Percentiles rank a stretch among this genome's conserved stretches.
These are phyloP conservation scores for Xerocomellus chrysenteron DNA, from an alignment of 768 basidiomycete genomes.

Conservation along the genomic window DNA sequence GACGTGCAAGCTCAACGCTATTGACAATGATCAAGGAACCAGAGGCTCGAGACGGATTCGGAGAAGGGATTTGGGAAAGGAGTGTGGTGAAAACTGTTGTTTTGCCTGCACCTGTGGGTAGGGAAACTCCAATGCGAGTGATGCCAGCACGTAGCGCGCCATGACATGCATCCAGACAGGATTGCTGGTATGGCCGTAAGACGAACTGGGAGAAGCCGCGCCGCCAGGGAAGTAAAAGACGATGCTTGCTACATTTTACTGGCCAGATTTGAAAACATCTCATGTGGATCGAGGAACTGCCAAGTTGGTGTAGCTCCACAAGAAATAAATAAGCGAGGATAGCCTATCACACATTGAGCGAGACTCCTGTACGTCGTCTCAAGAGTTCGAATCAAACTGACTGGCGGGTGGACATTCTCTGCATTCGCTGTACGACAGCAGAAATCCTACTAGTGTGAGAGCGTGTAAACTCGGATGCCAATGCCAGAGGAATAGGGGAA, in stretches of 20 bases:
- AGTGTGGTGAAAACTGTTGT: constrained; percentile 90
- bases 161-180: constrained; percentile 74
- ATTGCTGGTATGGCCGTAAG: constrained; percentile 87
- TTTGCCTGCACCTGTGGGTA: constrained; percentile 86
- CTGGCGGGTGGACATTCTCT: constrained; percentile 1
- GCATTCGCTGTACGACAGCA: constrained; percentile 18
- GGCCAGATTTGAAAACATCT: constrained; percentile 5
- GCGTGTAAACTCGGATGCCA: constrained; percentile 24
- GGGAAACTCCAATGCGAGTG: constrained; percentile 77
- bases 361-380: too few species aligned
- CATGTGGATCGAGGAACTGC: constrained; percentile 5
- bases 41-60: constrained; percentile 43
- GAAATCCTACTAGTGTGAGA: constrained; percentile 22
- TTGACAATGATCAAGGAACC: constrained; percentile 84
- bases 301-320: background rate
- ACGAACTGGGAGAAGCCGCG: constrained; percentile 22
- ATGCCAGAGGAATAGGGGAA: constrained; percentile 25
- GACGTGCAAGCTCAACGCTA: constrained; percentile 83
- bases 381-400: background rate
- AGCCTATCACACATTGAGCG: too few species aligned
- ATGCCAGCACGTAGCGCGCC: constrained; percentile 66
- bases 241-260: background rate
- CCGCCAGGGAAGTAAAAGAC: background rate
- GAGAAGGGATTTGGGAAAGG: constrained; percentile 59
- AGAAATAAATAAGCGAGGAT: background rate